Evolutionary conservation across 441 rosid species (phyloP).

Genomic region (Erysimum cheiri): DNA sequence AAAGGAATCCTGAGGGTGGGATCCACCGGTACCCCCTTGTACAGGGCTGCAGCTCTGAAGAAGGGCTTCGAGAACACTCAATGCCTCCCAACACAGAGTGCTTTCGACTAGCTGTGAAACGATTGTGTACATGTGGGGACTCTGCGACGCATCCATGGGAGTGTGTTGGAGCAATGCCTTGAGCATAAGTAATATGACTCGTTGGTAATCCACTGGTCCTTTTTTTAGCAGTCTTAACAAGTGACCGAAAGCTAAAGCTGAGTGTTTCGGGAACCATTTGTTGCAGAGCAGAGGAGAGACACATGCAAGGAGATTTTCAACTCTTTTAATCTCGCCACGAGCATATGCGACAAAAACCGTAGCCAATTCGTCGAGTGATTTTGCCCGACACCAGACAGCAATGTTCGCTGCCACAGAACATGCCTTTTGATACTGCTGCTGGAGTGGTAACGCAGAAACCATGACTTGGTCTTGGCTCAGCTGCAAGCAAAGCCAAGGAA

Average conservation of each 20-base stretch:
- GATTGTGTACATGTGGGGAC: constrained; percentile 96
- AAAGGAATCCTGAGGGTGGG: constrained; percentile 73
- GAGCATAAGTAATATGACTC: constrained; percentile 87
- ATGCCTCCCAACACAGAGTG: constrained; percentile 94
- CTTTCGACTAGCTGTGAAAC: constrained; percentile 98
- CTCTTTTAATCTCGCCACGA: constrained; percentile 75
- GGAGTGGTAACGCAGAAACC: constrained; percentile 75
- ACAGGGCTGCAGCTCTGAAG: constrained; percentile 93
- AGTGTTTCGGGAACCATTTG: constrained; percentile 98
- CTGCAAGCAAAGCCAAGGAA: constrained; percentile 99
- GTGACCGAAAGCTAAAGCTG: constrained; percentile 97
- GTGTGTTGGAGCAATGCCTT: constrained; percentile 98
- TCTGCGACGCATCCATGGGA: constrained; percentile 97
- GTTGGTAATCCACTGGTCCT: constrained; percentile 95
- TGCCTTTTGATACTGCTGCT: constrained; percentile 89
- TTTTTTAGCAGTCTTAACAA: constrained; percentile 87
- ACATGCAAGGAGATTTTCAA: constrained; percentile 85
- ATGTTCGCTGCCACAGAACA: constrained; percentile 86
- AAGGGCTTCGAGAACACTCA: constrained; percentile 92
- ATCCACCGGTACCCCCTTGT: constrained; percentile 50
- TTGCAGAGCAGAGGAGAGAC: constrained; percentile 86
- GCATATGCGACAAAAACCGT: constrained; percentile 78
- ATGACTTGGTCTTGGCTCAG: constrained; percentile 72
- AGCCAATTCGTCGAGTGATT: constrained; percentile 78
- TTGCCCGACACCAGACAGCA: constrained; percentile 87